Percentiles rank a stretch among this genome's conserved stretches.
These are phyloP conservation scores for Sugiyamaella marilandica DNA, from an alignment of 805 yeast species.

Conservation along the genomic window DNA sequence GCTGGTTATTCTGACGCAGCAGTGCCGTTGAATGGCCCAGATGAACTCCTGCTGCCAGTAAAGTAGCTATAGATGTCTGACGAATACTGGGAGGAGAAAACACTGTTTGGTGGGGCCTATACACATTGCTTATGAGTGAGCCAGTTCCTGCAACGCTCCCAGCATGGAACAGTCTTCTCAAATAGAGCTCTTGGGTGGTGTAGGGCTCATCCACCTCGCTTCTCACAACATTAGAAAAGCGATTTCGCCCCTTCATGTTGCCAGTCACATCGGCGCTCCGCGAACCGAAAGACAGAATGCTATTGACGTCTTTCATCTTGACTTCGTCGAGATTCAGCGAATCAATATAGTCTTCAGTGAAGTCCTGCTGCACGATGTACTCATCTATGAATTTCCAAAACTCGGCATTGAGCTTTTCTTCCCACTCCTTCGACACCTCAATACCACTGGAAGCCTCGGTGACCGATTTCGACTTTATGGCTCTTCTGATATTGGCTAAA, in stretches of 20 bases:
- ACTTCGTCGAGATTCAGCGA: slow-evolving; percentile 18
- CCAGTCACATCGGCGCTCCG: slow-evolving; percentile 9
- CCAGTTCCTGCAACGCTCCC: slow-evolving; percentile 56
- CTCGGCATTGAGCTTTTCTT: slow-evolving; percentile 27
- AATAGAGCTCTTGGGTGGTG: slow-evolving; percentile 67
- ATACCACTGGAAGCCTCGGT: slow-evolving; percentile 4
- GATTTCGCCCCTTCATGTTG: slow-evolving; percentile 19
- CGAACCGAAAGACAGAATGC: slow-evolving; percentile 6
- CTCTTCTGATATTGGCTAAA: slow-evolving; percentile 7
- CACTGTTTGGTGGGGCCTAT: slow-evolving; percentile 64
- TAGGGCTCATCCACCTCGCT: slow-evolving; percentile 62
- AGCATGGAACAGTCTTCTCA: slow-evolving; percentile 66
- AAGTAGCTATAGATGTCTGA: slow-evolving; percentile 59
- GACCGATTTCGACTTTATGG: neutral
- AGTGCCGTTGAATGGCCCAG: slow-evolving; percentile 82
- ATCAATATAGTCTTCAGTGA: slow-evolving; percentile 20
- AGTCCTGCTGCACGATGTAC: slow-evolving; percentile 27
- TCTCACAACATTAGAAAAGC: slow-evolving; percentile 61
- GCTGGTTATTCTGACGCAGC: slow-evolving; percentile 70
- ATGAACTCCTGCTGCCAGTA: slow-evolving; percentile 91
- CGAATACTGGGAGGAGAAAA: slow-evolving; percentile 52
- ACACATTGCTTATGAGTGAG: slow-evolving; percentile 56
- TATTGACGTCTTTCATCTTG: slow-evolving; percentile 11
- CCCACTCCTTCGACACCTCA: slow-evolving; percentile 30
- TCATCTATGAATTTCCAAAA: slow-evolving; percentile 27